Conservation (phyloP, 1,139 yeast species). For the Zygosaccharomyces sapae region DNA sequence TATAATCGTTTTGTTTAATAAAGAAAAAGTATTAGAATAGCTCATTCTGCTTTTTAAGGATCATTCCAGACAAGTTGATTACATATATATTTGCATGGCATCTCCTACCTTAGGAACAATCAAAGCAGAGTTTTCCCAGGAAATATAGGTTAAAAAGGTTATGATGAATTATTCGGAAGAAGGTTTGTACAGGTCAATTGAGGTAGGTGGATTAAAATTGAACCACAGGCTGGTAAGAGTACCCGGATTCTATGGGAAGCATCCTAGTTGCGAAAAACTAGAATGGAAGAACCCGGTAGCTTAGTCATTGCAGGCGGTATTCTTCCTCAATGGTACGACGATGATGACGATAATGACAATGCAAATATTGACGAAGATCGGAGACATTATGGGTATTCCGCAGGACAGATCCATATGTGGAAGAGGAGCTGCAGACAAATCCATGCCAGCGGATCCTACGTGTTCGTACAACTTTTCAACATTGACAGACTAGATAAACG, state of each 20-base stretch:
- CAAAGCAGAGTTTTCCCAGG: not conserved
- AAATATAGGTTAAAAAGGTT: not conserved
- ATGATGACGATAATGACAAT: not conserved
- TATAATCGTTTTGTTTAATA: too few relatives aligned
- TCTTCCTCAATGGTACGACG: not conserved
- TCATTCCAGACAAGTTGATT: not conserved
- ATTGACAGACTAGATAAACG: constrained; percentile 55
- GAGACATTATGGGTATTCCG: constrained; percentile 28
- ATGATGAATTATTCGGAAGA: not conserved
- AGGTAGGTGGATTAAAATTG: not conserved
- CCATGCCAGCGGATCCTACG: constrained; percentile 50
- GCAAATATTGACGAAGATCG: too few relatives aligned
- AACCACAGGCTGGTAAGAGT: not conserved
- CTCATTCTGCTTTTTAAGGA: not conserved
- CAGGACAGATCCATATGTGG: constrained; percentile 50
- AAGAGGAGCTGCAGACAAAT: constrained; percentile 46
- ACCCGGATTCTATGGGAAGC: not conserved
- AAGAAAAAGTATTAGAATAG: too few relatives aligned
- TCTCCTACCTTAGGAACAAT: not conserved
- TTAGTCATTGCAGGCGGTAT: not conserved
- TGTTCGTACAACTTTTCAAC: constrained; percentile 56
- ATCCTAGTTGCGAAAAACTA: not conserved
- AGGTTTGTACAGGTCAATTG: not conserved
- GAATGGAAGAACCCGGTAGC: not conserved
- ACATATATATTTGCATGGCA: not conserved